phyloP scores from a whole-genome alignment of 2,329 filamentous ascomycete species.

The Pseudogymnoascus sp. region DNA sequence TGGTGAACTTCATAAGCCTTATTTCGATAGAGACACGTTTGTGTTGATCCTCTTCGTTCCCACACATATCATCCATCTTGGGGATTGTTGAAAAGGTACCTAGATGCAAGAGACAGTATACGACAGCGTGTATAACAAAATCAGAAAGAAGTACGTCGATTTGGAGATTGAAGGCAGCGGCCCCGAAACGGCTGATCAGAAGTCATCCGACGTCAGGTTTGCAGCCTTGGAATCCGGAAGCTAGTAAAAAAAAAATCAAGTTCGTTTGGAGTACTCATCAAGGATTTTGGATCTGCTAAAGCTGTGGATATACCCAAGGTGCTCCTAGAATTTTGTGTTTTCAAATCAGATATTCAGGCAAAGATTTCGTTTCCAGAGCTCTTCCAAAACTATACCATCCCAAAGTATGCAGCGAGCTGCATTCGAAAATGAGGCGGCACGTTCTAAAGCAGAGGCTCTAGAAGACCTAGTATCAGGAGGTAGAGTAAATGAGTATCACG shows the following conservation, averaged over 20 bases:
- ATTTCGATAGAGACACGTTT: slow-evolving; percentile 4
- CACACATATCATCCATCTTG: not conserved
- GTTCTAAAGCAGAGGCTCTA: slow-evolving; percentile 25
- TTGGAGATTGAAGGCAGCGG: not conserved
- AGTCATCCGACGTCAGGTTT: slow-evolving; percentile 10
- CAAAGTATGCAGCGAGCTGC: slow-evolving; percentile 25
- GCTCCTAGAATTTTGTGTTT: slow-evolving; percentile 25
- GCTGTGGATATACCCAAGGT: slow-evolving; percentile 20
- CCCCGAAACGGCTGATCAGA: slow-evolving; percentile 8
- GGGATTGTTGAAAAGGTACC: slow-evolving; percentile 6
- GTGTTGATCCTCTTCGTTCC: slow-evolving; percentile 7
- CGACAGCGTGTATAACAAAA: slow-evolving; percentile 9
- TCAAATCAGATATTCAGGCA: slow-evolving; percentile 29
- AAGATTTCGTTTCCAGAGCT: slow-evolving; percentile 31
- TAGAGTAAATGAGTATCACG: not conserved
- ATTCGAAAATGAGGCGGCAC: slow-evolving; percentile 26
- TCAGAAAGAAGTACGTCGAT: not conserved
- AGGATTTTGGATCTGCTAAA: slow-evolving; percentile 17
- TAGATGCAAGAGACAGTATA: slow-evolving; percentile 5
- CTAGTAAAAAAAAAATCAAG: slow-evolving; percentile 16
- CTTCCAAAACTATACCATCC: slow-evolving; percentile 23
- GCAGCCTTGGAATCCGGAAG: slow-evolving; percentile 17
- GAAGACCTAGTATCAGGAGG: slow-evolving; percentile 20
- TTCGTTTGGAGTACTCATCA: slow-evolving; percentile 16
- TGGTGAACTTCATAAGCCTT: not conserved